These are phyloP conservation scores for Millerozyma miso DNA, from an alignment of 805 yeast genomes.

Conservation along the genomic window DNA sequence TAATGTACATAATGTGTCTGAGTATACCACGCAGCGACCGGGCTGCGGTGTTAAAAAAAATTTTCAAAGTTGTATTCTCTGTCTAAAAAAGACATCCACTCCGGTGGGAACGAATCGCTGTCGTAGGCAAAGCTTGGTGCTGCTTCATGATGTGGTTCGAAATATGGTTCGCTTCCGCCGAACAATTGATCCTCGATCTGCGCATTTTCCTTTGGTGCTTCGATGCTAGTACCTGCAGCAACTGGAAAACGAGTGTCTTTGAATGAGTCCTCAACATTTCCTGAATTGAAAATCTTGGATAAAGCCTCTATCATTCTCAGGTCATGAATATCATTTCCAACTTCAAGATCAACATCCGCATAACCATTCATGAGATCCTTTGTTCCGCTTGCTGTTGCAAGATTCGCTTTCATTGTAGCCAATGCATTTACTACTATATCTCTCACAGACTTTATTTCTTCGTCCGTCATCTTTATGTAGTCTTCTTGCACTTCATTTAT, in stretches of 20 bases:
- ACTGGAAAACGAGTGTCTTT: neutral
- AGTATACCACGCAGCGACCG: neutral
- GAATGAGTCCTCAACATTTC: neutral
- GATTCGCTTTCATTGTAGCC: neutral
- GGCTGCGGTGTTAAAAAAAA: neutral
- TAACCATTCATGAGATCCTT: neutral
- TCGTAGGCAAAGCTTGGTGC: neutral
- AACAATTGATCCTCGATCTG: neutral
- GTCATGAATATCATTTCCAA: neutral
- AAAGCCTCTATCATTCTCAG: neutral
- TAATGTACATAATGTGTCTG: no score
- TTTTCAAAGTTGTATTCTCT: neutral
- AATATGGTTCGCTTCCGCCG: neutral
- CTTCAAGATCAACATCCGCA: neutral
- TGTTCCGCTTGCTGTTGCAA: neutral
- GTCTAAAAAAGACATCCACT: neutral
- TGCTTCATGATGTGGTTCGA: neutral
- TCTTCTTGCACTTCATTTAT: neutral
- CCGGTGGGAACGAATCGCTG: neutral
- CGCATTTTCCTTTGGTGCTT: neutral
- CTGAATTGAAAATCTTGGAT: neutral
- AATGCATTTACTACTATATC: neutral
- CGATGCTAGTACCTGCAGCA: neutral
- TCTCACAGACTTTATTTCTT: neutral
- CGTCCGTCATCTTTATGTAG: neutral